These are phyloP conservation scores for Chionographis japonica DNA, from an alignment of 106 monocot species.

Conservation along the genomic window DNA sequence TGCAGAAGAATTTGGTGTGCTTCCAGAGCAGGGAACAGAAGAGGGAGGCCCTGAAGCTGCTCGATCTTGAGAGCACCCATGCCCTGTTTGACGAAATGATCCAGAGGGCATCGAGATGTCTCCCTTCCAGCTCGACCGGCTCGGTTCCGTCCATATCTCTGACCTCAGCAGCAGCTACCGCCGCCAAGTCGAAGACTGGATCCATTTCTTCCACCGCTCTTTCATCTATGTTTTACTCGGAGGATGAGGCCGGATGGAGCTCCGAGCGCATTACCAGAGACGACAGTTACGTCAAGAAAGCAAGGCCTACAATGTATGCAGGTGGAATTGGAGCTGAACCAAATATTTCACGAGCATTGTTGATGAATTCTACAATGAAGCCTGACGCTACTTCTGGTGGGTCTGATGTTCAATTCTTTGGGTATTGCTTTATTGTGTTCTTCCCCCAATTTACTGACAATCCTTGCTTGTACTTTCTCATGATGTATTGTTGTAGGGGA, in stretches of 20 bases:
- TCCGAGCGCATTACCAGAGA: constrained; percentile 18
- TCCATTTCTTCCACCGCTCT: neutral
- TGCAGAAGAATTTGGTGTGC: constrained; percentile 36
- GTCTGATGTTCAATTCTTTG: neutral
- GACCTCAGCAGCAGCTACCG: neutral
- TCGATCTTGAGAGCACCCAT: constrained; percentile 46
- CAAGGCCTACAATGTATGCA: constrained; percentile 11
- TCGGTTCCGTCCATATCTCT: neutral
- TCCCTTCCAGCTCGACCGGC: constrained; percentile 25
- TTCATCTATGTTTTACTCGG: neutral
- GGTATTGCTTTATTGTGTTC: neutral
- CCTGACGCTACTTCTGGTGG: constrained; percentile 13
- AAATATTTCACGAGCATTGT: neutral
- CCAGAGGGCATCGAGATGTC: constrained; percentile 30
- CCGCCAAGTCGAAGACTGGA: neutral
- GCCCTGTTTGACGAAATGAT: constrained; percentile 33
- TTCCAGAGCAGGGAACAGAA: constrained; percentile 44
- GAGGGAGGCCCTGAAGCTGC: constrained; percentile 39
- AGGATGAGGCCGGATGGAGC: constrained; percentile 9
- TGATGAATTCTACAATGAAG: neutral
- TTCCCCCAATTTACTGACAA: neutral
- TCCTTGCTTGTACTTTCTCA: neutral
- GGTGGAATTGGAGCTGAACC: constrained; percentile 15
- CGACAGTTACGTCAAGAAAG: constrained; percentile 36
- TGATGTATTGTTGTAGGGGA: constrained; percentile 22